Base-by-base conservation (phyloP, 306 rosid species). In the Prunus mongolica region DNA sequence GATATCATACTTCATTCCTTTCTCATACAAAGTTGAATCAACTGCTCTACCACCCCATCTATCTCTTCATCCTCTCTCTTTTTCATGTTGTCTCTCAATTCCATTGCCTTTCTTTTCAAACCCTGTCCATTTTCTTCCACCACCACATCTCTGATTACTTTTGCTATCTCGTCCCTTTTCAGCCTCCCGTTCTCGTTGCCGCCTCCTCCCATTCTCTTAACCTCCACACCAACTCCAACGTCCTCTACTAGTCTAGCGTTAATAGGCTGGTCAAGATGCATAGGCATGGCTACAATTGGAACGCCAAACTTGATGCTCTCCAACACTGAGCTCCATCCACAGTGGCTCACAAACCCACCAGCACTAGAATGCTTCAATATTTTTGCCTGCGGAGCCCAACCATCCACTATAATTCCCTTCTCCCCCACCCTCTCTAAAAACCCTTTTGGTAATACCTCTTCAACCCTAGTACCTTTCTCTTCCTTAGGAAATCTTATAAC, bases 281-380 rank as follows among this genome's bases (percentile, higher is more conserved):
- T 68, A 0, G 83, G 86, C 70, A 76, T 28, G 2, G 83, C 75
- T 51, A 83, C 65, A n/a, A 82, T 78, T 0, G 80, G 83, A 18
- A 82, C 71, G 5, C 86, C 86, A 22, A 52, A 74, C 49, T 22
- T 82, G 65, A 82, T 63, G 74, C 86, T 70, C 70, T 82, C 83
- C 32, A 74, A 3, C 3, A 78, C 78, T 2, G 80, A 82, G 68
- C 80, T 78, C 80, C 83, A 82, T 27, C 83, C 83, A 11, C 82
- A 82, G 1, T 78, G 83, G 44, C 44, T 38, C 9, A 38, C 44
- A 38, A 82, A 77, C 63, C 85, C 85, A 11, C 79, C 79, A 7
- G 63, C 41, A 19, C 72, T 77, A 1, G 11, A n/a, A 24, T 73
- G 77, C 3, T 15, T 49, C 19, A 82, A 45, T 6, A 82, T 52